Evolutionary conservation across 2,329 filamentous ascomycete species (phyloP), one percentile per base, ranked within the genome.

Genomic region (Pestalotiopsis sp.): DNA sequence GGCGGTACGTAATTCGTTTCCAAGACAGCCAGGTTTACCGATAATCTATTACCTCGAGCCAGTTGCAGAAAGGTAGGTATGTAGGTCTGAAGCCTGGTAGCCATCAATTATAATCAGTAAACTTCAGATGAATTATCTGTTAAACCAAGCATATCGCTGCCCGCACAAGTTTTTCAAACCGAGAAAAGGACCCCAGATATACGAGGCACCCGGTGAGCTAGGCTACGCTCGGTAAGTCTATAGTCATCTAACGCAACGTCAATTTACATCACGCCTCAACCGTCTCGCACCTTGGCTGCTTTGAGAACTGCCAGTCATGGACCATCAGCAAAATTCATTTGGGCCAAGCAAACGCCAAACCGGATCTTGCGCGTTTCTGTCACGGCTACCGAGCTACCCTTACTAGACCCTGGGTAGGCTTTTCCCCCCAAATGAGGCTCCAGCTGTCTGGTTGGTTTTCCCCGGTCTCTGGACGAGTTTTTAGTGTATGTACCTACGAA

Each of bases 271-370:
- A 23, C 40, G 61, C 61, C 40, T 49, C 36, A 23, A 25, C 40
- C 61, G 61, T 64, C 61, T 64, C 38, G 61, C 31, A 31, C 12
- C 61, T 31, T 27, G n/a, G 14, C 38, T 52, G n/a, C 20, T 64
- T 64, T 64, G n/a, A 64, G 61, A 64, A 20, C 20, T 52, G 61
- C 61, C 61, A n/a, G 14, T 52, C 17, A n/a, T n/a, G 14, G 45
- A 14, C 23, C 27, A 27, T 27, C 27, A 27, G 27, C 4, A 27
- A 27, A 27, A 27, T 27, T 59, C 57, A 36, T 27, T 59, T 27
- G 57, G 57, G 57, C n/a, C 57, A 59, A 59, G 23, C 31, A 52
- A 23, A 17, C 45, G 45, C 45, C 9, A n/a, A 17, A n/a, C 17
- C 20, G 9, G 17, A 52, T 52, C 45, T 52, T 52, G 45, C 45